Conservation (phyloP, 805 yeast genomes). For the Myxozyma geophila region DNA sequence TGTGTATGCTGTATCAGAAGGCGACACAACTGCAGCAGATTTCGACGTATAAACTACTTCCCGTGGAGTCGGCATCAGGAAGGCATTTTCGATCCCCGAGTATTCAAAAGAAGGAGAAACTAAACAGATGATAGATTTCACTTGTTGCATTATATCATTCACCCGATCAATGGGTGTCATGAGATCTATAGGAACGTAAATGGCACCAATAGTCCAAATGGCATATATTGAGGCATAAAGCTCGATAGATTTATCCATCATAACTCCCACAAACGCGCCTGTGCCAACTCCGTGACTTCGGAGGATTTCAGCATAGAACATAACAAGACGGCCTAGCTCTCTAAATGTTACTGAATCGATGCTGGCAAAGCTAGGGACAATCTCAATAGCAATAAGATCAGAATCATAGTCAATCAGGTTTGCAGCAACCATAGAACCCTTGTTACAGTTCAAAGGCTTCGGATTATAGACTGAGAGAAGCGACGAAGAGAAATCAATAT, state of each 20-base stretch:
- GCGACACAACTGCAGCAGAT: neutral
- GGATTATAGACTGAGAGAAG: conserved; percentile 18
- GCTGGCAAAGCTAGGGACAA: neutral
- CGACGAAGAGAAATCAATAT: neutral
- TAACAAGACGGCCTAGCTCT: neutral
- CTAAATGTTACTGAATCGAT: neutral
- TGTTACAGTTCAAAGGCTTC: conserved; percentile 13
- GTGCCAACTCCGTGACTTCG: conserved; percentile 1
- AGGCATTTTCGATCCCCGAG: neutral
- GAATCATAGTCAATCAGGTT: conserved; percentile 15
- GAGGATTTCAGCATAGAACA: neutral
- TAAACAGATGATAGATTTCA: neutral
- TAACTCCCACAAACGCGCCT: conserved; percentile 19
- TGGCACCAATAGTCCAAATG: conserved; percentile 34
- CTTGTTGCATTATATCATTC: neutral
- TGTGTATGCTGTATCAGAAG: conserved; percentile 27
- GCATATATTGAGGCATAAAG: conserved; percentile 32
- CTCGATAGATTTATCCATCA: conserved; percentile 22
- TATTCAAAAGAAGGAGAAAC: neutral
- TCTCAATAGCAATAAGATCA: conserved; percentile 17
- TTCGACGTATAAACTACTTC: neutral
- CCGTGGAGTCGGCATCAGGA: neutral
- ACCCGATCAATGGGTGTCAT: conserved; percentile 28
- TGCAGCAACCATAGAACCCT: neutral
- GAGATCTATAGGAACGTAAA: conserved; percentile 34